Conservation (phyloP, 2,329 filamentous ascomycete species). For the Phyllosticta citrichinensis region DNA sequence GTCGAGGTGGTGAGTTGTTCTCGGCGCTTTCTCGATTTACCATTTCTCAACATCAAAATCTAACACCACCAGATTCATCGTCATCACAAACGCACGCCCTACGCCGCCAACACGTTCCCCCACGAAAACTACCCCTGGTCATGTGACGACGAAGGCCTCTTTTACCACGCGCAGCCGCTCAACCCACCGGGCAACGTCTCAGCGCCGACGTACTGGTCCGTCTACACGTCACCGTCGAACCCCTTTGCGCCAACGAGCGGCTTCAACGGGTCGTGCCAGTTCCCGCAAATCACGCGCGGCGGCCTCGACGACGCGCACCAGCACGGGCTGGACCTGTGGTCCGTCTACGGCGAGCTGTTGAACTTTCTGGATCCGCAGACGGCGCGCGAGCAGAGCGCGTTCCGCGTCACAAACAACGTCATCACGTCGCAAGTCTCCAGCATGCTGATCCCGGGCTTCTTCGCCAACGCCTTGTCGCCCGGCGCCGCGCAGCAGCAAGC, state of each 20-base stretch:
- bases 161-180: constrained; percentile 55
- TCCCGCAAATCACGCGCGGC: constrained; percentile 65
- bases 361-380: constrained; percentile 42
- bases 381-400: constrained; percentile 24
- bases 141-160: constrained; percentile 60
- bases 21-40: too few relatives aligned
- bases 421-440: constrained; percentile 75
- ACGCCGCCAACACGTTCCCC: constrained; percentile 67
- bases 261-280: constrained; percentile 66
- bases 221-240: constrained; percentile 52
- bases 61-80: constrained; percentile 53
- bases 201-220: constrained; percentile 54
- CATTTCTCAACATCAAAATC: not conserved
- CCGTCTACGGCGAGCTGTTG: constrained; percentile 63
- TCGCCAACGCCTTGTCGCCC: constrained; percentile 24
- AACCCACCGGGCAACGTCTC: constrained; percentile 35
- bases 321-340: constrained; percentile 67
- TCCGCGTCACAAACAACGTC: constrained; percentile 69
- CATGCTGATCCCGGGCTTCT: constrained; percentile 66
- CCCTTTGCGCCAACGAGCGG: constrained; percentile 52
- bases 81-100: constrained; percentile 78
- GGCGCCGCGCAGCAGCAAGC: constrained; percentile 12
- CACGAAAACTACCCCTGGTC: constrained; percentile 62
- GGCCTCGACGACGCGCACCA: constrained; percentile 66
- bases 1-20: constrained; percentile 63